Conservation (phyloP, 1,284 basidiomycete genomes). For the Hemileia vastatrix region DNA sequence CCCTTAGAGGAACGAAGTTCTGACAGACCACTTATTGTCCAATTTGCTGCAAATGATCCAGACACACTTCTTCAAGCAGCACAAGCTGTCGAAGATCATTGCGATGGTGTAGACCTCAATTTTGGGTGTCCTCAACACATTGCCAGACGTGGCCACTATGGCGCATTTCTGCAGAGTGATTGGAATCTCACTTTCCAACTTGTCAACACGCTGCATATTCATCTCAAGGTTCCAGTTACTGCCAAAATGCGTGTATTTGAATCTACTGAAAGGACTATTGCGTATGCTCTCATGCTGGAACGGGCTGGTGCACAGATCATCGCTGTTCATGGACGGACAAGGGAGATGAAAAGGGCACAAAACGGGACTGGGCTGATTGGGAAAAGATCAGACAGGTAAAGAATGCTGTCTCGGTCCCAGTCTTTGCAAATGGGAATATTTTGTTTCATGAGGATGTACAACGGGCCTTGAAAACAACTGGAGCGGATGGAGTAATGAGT, state of each 20-base stretch:
- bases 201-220: slow-evolving; percentile 75
- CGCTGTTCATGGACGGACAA: slow-evolving; percentile 79
- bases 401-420: slow-evolving; percentile 53
- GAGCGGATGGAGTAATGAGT: slow-evolving; percentile 84
- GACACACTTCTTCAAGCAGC: slow-evolving; percentile 66
- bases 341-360: slow-evolving; percentile 83
- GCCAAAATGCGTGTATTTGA: slow-evolving; percentile 92
- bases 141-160: slow-evolving; percentile 74
- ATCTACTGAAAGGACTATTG: slow-evolving; percentile 72
- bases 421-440: slow-evolving; percentile 93
- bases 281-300: slow-evolving; percentile 90
- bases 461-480: slow-evolving; percentile 66
- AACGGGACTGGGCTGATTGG: slow-evolving; percentile 74
- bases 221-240: slow-evolving; percentile 79
- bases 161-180: slow-evolving; percentile 84
- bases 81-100: slow-evolving; percentile 62
- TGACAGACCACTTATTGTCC: slow-evolving; percentile 78
- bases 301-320: slow-evolving; percentile 87
- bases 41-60: slow-evolving; percentile 84
- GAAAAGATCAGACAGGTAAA: slow-evolving; percentile 1
- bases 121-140: slow-evolving; percentile 97
- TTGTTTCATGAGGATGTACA: slow-evolving; percentile 71
- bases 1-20: no score
- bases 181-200: slow-evolving; percentile 69
- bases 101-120: slow-evolving; percentile 90